Evolutionary conservation across 2,329 filamentous ascomycete species (phyloP).

Genomic region (Aurifilum marmelostoma): DNA sequence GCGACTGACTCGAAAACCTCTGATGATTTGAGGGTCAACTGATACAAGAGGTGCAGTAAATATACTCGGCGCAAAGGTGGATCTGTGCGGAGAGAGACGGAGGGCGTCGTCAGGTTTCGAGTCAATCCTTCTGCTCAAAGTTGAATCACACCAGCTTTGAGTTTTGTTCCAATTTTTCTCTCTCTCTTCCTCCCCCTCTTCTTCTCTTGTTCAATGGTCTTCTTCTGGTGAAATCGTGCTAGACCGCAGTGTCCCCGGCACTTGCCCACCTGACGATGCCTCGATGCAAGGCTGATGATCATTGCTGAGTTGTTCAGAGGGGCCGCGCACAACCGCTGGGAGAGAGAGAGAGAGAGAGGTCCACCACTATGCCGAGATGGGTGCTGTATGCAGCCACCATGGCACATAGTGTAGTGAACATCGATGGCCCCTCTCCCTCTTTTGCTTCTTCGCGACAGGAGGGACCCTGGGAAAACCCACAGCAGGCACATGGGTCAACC

Average conservation of each 20-base stretch:
- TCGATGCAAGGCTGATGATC: conserved; percentile 5
- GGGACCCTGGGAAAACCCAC: neutral
- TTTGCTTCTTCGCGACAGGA: neutral
- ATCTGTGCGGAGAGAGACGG: neutral
- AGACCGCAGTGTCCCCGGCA: neutral
- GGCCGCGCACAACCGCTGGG: neutral
- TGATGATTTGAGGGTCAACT: neutral
- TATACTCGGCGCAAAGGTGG: too few relatives aligned
- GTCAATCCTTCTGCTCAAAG: neutral
- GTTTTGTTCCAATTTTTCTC: neutral
- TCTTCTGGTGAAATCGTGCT: neutral
- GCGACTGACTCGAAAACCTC: neutral
- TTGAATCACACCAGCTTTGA: neutral
- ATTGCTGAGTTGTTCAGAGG: neutral
- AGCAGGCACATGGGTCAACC: too few relatives aligned
- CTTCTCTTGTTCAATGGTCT: neutral
- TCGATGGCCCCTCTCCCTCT: neutral
- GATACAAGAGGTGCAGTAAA: too few relatives aligned
- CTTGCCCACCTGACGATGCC: neutral
- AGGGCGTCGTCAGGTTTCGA: neutral
- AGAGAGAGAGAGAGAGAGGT: too few relatives aligned
- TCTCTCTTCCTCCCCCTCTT: neutral
- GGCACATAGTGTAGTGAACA: neutral
- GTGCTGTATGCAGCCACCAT: neutral
- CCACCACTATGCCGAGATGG: neutral